Base-by-base conservation (phyloP, 257 asterid species). In the Jasminum sambac region DNA sequence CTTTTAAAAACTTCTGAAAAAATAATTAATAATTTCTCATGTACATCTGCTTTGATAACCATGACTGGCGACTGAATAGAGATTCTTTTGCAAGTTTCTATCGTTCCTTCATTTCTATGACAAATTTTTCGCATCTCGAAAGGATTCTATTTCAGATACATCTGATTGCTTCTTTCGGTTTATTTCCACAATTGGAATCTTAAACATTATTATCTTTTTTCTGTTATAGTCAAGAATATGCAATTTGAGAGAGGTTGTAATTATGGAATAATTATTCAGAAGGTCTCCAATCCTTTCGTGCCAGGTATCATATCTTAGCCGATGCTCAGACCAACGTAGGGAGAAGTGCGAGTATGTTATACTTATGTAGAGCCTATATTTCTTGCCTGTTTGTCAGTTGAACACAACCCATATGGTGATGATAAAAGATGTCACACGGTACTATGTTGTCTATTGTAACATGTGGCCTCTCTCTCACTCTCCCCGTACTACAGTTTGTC, bases 221-320 rank as follows among this genome's bases (percentile, higher is more conserved):
- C 73, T 69, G 12, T 76, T 37, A 30, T 82, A 92, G 97, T 87
- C 98, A 67, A 79, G 86, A 80, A 87, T 92, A 13, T 92, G 98
- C 82, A 84, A 78, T 74, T 72, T 90, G 71, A 84, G 93, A 82
- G 98, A 92, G 78, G 98, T 96, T 76, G 96, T 87, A 37, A 92
- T 92, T 34, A 64, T 68, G 97, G 97, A 65, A 90, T 97, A 82
- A 78, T 92, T 78, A 79, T 92, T 61, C 82, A 92, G 85, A 92
- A 92, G 84, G 75, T 84, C 25, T 90, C 96, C 17, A 83, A 90
- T 72, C 98, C 98, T 42, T 88, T 76, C 98, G 88, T 83, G 86
- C 98, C 50, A 90, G 98, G 96, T 92, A 44, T 67, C 72, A 25
- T 67, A 8, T 58, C 46, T 59, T 59, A 46, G 42, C 25, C 66